phyloP scores from a whole-genome alignment of 208 protist species.

The Novymonas esmeraldas region DNA sequence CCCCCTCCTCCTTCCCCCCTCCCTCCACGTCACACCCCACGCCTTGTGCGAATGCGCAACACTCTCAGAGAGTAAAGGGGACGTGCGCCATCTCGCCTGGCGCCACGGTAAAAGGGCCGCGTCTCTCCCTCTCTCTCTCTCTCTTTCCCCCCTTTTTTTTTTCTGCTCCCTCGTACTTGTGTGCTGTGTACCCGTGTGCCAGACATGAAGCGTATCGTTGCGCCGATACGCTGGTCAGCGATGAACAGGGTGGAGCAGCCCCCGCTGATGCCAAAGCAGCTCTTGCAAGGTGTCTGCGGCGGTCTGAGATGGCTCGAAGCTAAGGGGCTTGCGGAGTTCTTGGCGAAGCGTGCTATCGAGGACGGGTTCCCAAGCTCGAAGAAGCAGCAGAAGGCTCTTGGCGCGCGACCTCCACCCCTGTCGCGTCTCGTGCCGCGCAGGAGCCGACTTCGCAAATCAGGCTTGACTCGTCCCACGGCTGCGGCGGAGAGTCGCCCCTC shows the following conservation, averaged over 20 bases:
- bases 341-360: constrained; percentile 73
- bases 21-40: too few species aligned
- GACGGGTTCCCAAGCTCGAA: constrained; percentile 64
- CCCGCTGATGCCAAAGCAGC: constrained; percentile 87
- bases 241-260: constrained; percentile 81
- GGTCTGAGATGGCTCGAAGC: constrained; percentile 77
- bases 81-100: background rate
- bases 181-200: background rate
- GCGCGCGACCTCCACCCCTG: constrained; percentile 25
- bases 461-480: too few species aligned
- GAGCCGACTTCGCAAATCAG: background rate
- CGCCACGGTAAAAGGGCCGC: too few species aligned
- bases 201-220: constrained; percentile 67
- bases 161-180: background rate
- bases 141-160: constrained; percentile 1
- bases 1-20: too few species aligned
- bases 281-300: constrained; percentile 81
- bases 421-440: constrained; percentile 5
- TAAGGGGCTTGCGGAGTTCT: constrained; percentile 68
- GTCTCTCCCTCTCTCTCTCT: too few species aligned
- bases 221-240: constrained; percentile 62
- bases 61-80: too few species aligned
- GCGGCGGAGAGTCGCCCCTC: background rate
- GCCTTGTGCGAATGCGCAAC: too few species aligned
- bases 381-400: constrained; percentile 37